Evolutionary conservation across 495 filamentous ascomycete species (phyloP), one percentile per base, ranked within the genome.

Genomic region (Lasiosphaeria hispida): DNA sequence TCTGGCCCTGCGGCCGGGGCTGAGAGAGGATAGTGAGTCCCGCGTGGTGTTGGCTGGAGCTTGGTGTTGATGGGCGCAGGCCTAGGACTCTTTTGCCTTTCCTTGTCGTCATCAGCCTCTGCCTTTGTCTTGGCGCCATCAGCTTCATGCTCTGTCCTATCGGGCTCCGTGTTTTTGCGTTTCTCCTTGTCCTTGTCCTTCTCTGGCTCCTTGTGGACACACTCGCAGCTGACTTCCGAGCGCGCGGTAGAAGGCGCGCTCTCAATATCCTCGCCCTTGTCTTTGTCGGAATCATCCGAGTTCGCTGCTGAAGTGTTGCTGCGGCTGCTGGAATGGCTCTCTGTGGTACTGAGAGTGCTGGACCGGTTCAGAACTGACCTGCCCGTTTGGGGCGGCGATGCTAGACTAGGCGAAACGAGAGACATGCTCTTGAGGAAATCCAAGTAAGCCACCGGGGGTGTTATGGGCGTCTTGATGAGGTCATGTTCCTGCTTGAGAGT

Each of bases 381-480:
- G 23, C 77, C 75, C 47, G 77, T 79, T 13, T 66, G 63, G 4
- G 72, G 69, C 39, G 75, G 64, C 17, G 87, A 75, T 19, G 85
- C 77, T 17, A 71, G 59, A 43, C 62, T 58, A 2, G 89, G 89
- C 10, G 88, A 90, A 39, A 70, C 63, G 15, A 91, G 75, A 7
- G 85, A 84, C 74, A 80, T 78, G 57, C 71, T 66, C 65, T 90
- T 90, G 53, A 97, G 84, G 68, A 97, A 97, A 63, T 97, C 90
- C 41, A 90, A 88, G 67, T 97, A 97, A 53, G 93, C 91, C 4
- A 80, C 77, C 2, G 93, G 93, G 30, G 93, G 92, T n/a, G 88
- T 94, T 74, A 97, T 95, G 47, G 92, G 93, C 3, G 92, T 96
- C 65, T 78, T 78, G 52, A 73, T 72, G 33, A 75, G 66, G 47